Base-by-base conservation (phyloP, 768 basidiomycete species). In the Cystofilobasidium macerans region DNA sequence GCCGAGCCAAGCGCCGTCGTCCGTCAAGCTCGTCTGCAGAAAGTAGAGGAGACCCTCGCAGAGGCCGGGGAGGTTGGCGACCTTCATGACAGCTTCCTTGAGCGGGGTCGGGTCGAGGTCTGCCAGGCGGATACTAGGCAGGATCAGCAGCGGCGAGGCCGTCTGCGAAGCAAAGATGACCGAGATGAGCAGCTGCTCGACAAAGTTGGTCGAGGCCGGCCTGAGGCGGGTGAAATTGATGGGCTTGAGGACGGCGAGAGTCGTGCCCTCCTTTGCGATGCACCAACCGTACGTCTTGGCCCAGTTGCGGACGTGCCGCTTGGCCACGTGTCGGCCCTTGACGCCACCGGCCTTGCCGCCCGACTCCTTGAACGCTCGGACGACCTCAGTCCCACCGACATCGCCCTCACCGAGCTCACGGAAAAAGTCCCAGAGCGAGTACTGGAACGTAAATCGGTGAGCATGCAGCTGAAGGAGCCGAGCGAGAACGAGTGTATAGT, bases 371-470 rank as follows among this genome's bases (percentile, higher is more conserved):
- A 78, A 61, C 66, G 80, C 83, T 74, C 87, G 88, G 71, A 88
- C 80, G 43, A 89, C 78, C 72, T 86, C 87, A 0, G 81, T 82
- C 9, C 90, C 89, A 2, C 90, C 89, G 40, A 92, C 88, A 35
- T 77, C 82, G 13, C 79, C 82, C 76, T 95, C 90, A 16, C 91
- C 94, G 51, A 98, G 78, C 67, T 89, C 89, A 12, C 94, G 86
- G 33, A 98, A 77, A 74, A 98, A 93, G 74, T 99, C 95, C 95
- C 95, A 99, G 8, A 98, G 77, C 71, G 85, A 89, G 75, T 89
- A 98, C 72, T 97, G 95, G 26, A 97, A 79, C 1, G 95, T 97
- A 71, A 97, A 86, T 72, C 84, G 88, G 79, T 91, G 85, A 83
- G 73, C 94, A 90, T 0, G 90, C 85, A 12, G 78, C 78, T 12